A percentile compares a stretch with the other conserved stretches of the same genome.
phyloP scores from a whole-genome alignment of 2,329 filamentous ascomycete species.

The Akanthomyces uredinophilus region DNA sequence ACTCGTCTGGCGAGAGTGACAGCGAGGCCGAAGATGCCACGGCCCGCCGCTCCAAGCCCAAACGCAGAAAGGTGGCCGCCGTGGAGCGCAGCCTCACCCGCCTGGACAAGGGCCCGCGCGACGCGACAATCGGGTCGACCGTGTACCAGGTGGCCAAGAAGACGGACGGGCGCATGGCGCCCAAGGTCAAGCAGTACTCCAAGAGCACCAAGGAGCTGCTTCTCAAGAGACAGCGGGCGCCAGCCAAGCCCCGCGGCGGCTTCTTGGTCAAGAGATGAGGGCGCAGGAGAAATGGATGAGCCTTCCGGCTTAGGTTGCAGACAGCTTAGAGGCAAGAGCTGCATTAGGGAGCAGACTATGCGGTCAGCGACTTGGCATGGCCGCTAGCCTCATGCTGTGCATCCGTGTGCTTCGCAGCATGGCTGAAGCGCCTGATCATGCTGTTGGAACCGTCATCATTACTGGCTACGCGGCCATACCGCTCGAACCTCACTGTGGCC shows the following conservation, averaged over 20 bases:
- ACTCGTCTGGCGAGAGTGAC: constrained; percentile 44
- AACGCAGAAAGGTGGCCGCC: constrained; percentile 40
- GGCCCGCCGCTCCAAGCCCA: constrained; percentile 26
- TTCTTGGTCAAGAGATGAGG: constrained; percentile 35
- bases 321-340: no score
- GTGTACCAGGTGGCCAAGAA: constrained; percentile 46
- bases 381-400: neutral
- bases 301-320: no score
- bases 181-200: constrained; percentile 40
- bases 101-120: constrained; percentile 36
- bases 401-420: neutral
- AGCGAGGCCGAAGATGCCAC: constrained; percentile 22
- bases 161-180: constrained; percentile 44
- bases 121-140: constrained; percentile 48
- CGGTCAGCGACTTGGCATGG: neutral
- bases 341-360: neutral
- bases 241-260: constrained; percentile 31
- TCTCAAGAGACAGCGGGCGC: constrained; percentile 39
- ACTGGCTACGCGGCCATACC: neutral
- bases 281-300: neutral
- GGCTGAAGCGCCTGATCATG: neutral
- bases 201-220: constrained; percentile 40
- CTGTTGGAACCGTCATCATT: neutral
- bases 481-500: neutral
- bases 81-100: constrained; percentile 34